Conservation (phyloP, 345 rosid species). For the Rubroshorea leprosula region DNA sequence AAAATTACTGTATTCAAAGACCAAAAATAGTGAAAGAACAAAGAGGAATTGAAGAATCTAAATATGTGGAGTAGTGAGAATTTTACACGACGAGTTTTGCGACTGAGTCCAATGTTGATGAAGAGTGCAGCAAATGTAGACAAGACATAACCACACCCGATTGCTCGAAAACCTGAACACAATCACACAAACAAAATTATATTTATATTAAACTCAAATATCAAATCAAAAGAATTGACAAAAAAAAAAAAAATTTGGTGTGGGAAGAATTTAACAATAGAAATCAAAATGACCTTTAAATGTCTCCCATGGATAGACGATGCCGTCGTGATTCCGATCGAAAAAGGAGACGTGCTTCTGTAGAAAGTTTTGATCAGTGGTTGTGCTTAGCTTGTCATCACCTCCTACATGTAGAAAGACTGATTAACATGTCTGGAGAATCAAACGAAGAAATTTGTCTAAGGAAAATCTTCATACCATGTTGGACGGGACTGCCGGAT, state of each 20-base stretch:
- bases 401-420: too few relatives aligned
- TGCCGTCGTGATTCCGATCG: slow-evolving; percentile 68
- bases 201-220: background rate
- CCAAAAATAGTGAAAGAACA: background rate
- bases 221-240: too few relatives aligned
- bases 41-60: background rate
- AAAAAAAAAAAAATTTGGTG: too few relatives aligned
- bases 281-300: slow-evolving; percentile 38
- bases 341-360: slow-evolving; percentile 81
- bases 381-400: slow-evolving; percentile 12
- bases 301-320: slow-evolving; percentile 78
- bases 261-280: too few relatives aligned
- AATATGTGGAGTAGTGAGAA: background rate
- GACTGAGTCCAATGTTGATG: slow-evolving; percentile 44
- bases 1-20: background rate
- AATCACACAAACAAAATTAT: background rate
- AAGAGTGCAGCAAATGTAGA: slow-evolving; percentile 31
- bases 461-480: too few relatives aligned
- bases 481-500: too few relatives aligned
- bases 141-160: slow-evolving; percentile 39
- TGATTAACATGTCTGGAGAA: too few relatives aligned
- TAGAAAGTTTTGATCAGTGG: slow-evolving; percentile 34
- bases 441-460: too few relatives aligned
- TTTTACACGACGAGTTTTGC: slow-evolving; percentile 52
- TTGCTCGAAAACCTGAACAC: slow-evolving; percentile 52